These are phyloP conservation scores for Pseudogymnoascus sp. DNA, from an alignment of 2,329 filamentous ascomycete genomes.

Conservation along the genomic window DNA sequence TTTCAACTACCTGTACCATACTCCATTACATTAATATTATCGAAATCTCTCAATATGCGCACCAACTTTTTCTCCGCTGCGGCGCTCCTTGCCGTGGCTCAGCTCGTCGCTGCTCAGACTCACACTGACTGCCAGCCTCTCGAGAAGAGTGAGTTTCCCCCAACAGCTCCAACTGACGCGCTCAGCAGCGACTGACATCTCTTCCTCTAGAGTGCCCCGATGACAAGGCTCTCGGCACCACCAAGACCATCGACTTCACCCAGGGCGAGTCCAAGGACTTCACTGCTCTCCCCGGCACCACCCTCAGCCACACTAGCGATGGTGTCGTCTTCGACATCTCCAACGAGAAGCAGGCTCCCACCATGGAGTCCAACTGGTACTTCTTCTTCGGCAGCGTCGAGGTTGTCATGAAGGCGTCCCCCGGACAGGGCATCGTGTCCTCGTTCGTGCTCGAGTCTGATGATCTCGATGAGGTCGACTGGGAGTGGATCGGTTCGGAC, in stretches of 20 bases:
- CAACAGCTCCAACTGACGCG: neutral
- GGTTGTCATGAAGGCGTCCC: slow-evolving; percentile 38
- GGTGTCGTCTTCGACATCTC: slow-evolving; percentile 43
- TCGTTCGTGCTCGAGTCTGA: slow-evolving; percentile 43
- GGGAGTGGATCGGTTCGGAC: slow-evolving; percentile 33
- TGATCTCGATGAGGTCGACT: slow-evolving; percentile 47
- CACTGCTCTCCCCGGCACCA: slow-evolving; percentile 42
- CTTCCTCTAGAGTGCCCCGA: slow-evolving; percentile 31
- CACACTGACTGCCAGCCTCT: slow-evolving; percentile 37
- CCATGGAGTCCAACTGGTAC: slow-evolving; percentile 38
- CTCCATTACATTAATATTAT: neutral
- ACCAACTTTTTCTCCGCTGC: slow-evolving; percentile 12
- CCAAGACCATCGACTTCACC: slow-evolving; percentile 36
- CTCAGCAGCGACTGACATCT: slow-evolving; percentile 15
- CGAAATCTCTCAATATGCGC: slow-evolving; percentile 8
- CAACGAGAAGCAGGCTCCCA: slow-evolving; percentile 40
- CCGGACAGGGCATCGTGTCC: slow-evolving; percentile 42
- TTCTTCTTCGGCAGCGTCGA: slow-evolving; percentile 46
- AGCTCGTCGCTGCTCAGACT: slow-evolving; percentile 34
- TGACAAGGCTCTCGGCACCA: slow-evolving; percentile 34
- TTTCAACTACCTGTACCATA: neutral
- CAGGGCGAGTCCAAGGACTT: slow-evolving; percentile 42
- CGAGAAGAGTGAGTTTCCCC: slow-evolving; percentile 28
- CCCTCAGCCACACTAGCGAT: slow-evolving; percentile 31
- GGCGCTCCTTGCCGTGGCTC: slow-evolving; percentile 24